Conservation (phyloP, 306 rosid genomes). For the Coriaria nepalensis region DNA sequence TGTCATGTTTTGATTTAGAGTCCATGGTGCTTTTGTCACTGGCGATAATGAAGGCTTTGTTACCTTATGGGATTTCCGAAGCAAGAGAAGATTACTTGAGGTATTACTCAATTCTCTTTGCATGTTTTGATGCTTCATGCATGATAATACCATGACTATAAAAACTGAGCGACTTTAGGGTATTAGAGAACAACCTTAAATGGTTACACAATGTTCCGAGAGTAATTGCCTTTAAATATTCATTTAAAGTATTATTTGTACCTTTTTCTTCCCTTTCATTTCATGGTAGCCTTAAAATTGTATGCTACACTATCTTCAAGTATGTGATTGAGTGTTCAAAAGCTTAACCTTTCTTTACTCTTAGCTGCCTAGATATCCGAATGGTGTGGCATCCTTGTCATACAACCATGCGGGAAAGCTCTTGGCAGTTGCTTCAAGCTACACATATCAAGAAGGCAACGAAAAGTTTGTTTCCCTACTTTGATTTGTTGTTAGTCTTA, state of each 20-base stretch:
- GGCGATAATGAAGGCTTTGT: constrained; percentile 74
- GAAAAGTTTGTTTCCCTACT: constrained; percentile 40
- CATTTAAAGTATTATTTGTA: no score
- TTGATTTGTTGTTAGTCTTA: background rate
- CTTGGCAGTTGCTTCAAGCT: constrained; percentile 78
- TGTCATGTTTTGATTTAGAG: constrained; percentile 29
- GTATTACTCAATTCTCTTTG: constrained; percentile 20
- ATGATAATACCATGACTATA: no score
- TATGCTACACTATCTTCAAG: no score
- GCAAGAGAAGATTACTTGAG: constrained; percentile 50
- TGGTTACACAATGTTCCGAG: no score
- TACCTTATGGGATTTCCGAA: constrained; percentile 54
- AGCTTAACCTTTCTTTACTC: constrained; percentile 12
- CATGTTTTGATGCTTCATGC: no score
- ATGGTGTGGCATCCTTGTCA: constrained; percentile 66
- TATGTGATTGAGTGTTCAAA: background rate
- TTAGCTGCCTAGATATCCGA: constrained; percentile 59
- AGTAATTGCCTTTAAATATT: no score
- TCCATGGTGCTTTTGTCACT: constrained; percentile 45
- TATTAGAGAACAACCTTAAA: no score
- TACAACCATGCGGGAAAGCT: constrained; percentile 54
- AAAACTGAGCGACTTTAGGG: no score
- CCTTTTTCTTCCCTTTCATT: no score
- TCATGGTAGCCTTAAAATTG: no score
- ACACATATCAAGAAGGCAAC: constrained; percentile 60